Percentiles rank a stretch among this genome's conserved stretches.
These are phyloP conservation scores for Trebouxia sp. DNA, from an alignment of 139 green algal species.

Conservation along the genomic window DNA sequence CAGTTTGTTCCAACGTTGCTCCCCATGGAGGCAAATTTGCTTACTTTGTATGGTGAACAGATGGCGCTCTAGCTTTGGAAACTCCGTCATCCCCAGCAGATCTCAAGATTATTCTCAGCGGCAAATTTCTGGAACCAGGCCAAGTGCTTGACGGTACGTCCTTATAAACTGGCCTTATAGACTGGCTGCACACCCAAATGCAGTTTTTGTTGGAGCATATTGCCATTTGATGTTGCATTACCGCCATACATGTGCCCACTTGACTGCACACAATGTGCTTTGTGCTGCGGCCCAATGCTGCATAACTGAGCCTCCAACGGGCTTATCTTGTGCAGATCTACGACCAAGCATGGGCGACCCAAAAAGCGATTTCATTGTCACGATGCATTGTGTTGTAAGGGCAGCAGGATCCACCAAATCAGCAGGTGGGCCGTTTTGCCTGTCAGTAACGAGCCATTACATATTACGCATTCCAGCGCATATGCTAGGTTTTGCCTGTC, in stretches of 20 bases:
- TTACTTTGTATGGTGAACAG: background rate
- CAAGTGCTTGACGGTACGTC: conserved; percentile 45
- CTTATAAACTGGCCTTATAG: background rate
- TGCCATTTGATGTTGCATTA: background rate
- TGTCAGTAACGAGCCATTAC: no score
- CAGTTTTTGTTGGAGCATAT: background rate
- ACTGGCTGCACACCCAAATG: background rate
- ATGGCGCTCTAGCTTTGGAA: conserved; percentile 41
- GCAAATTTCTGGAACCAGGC: conserved; percentile 49
- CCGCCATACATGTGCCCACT: background rate
- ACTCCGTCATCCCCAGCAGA: conserved; percentile 30
- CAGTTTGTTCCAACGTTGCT: background rate
- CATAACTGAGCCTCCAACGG: background rate
- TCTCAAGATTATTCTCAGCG: conserved; percentile 51
- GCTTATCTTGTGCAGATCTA: conserved; percentile 42
- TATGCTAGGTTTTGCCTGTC: no score
- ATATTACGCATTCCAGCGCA: no score
- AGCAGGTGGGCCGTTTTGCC: background rate
- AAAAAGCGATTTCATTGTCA: conserved; percentile 54
- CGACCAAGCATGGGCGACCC: conserved; percentile 54
- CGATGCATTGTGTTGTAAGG: conserved; percentile 52
- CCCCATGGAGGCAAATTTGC: background rate
- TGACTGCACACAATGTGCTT: background rate
- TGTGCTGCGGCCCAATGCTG: background rate
- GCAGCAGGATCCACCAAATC: conserved; percentile 2